phyloP scores from a whole-genome alignment of 208 protist genomes.

The Naegleria gruberi region DNA sequence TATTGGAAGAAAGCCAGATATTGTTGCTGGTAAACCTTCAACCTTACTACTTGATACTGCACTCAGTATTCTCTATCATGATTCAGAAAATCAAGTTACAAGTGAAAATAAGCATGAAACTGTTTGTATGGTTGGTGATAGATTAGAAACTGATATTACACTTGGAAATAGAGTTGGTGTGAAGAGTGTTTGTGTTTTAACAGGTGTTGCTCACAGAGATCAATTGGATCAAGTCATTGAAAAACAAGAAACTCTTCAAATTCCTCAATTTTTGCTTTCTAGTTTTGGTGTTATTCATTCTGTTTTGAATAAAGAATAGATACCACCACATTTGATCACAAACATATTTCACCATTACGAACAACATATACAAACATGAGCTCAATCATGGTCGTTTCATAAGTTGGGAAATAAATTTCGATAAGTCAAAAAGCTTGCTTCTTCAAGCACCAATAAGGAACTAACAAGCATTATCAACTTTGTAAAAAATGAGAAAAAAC shows the following conservation, averaged over 20 bases:
- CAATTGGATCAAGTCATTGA: neutral
- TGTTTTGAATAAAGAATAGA: too few species aligned
- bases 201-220: neutral
- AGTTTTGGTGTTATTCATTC: neutral
- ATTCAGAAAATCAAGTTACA: neutral
- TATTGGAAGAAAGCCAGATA: neutral
- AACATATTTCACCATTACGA: too few species aligned
- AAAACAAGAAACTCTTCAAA: neutral
- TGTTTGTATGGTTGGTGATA: constrained; percentile 14
- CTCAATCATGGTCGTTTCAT: too few species aligned
- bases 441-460: too few species aligned
- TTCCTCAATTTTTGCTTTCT: neutral
- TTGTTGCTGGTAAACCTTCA: neutral
- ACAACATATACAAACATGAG: too few species aligned
- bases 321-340: too few species aligned
- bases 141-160: neutral
- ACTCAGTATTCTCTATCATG: neutral
- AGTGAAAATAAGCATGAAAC: neutral
- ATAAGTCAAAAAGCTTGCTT: too few species aligned
- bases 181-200: neutral
- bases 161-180: neutral
- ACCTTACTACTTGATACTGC: neutral
- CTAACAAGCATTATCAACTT: too few species aligned
- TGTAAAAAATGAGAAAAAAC: too few species aligned
- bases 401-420: too few species aligned